These are phyloP conservation scores for Hypericum androsaemum DNA, from an alignment of 345 rosid genomes.

Conservation along the genomic window DNA sequence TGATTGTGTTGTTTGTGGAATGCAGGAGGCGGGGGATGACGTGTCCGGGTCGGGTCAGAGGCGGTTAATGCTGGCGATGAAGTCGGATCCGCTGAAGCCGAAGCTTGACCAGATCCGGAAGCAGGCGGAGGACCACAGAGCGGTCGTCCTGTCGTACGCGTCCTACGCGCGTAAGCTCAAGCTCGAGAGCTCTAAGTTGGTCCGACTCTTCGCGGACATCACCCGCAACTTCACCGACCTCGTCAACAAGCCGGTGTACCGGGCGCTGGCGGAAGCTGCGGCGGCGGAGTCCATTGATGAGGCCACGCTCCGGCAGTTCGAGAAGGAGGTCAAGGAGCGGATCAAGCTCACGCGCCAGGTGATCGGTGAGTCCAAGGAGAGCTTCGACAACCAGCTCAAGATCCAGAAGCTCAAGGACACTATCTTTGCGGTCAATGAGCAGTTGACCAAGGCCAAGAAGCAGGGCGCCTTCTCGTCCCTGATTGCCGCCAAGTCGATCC, in stretches of 20 bases:
- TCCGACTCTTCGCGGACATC: conserved; percentile 79
- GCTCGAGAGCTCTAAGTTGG: conserved; percentile 86
- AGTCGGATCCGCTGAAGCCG: conserved; percentile 85
- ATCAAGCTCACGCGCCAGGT: conserved; percentile 84
- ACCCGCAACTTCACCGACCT: conserved; percentile 79
- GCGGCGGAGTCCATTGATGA: conserved; percentile 66
- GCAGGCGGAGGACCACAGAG: conserved; percentile 93
- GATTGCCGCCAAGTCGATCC: conserved; percentile 92
- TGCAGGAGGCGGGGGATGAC: neutral
- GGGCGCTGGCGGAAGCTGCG: conserved; percentile 47
- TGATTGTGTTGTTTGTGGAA: no score
- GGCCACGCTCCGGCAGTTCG: conserved; percentile 51
- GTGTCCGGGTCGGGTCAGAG: conserved; percentile 45
- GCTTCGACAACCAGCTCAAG: conserved; percentile 88
- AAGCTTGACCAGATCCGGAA: conserved; percentile 82
- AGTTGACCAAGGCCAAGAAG: conserved; percentile 79
- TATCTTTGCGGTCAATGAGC: conserved; percentile 80
- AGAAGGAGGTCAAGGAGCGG: conserved; percentile 94
- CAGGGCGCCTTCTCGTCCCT: conserved; percentile 93
- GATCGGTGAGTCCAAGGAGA: conserved; percentile 83
- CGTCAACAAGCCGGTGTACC: conserved; percentile 54
- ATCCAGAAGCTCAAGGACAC: conserved; percentile 93
- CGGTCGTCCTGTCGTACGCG: conserved; percentile 67
- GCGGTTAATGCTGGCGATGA: conserved; percentile 69
- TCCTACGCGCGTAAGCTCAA: conserved; percentile 91